Base-by-base conservation (phyloP, 345 rosid species). In the Rhizophora mangle region DNA sequence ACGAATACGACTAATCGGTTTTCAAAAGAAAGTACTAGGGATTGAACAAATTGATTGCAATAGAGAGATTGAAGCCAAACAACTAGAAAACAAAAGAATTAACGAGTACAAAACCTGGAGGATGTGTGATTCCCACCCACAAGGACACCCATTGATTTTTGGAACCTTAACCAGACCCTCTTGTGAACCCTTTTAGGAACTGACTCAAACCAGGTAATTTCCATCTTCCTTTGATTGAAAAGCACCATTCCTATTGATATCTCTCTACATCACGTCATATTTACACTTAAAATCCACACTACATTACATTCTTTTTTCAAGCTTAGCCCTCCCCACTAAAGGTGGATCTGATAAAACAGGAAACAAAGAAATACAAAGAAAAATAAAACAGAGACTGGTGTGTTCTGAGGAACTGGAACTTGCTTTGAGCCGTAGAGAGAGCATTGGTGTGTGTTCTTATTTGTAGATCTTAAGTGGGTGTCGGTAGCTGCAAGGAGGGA, bases 81-180 rank as follows among this genome's bases (percentile, higher is more conserved):
- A n/a, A 16, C 34, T 27, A 67, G 36, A 2, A 47, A 54, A 51
- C 53, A 20, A 43, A 51, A 63, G 62, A 70, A 34, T 68, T 91
- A 94, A 79, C 98, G 93, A 82, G 95, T 80, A 66, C 98, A 91
- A 89, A 94, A 94, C 96, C 98, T 89, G 93, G 88, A 91, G 70
- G 98, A 91, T 68, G 98, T 94, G 86, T 91, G 98, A 82, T 94
- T 94, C 63, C 98, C 98, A 89, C 97, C 98, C 96, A 94, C 95
- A 82, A 94, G 98, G 96, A 94, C 74, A 70, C 88, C 91, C 86
- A 72, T 84, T 60, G 93, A 81, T 69, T 73, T 85, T 89, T 88
- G 95, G 24, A 81, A 74, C 4, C 85, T 81, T 82, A 88, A 81
- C 60, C 60, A 55, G 16, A 55, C 60, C 60, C 18, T 55, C 30